Base-by-base conservation (phyloP, 768 basidiomycete species). In the Saitozyma sp. region DNA sequence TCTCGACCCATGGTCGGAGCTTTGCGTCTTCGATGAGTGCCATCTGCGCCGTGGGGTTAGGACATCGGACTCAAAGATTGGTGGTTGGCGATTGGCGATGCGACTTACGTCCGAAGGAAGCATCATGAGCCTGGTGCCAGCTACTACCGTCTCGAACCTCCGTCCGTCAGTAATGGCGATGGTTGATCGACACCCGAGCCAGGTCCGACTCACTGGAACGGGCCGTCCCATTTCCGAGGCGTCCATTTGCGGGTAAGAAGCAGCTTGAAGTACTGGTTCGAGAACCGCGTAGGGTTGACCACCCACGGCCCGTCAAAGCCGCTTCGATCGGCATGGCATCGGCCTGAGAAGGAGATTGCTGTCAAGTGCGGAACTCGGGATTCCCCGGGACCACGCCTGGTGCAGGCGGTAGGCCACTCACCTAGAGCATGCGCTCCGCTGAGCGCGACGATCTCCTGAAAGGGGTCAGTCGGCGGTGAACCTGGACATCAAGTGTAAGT, bases 301-400 rank as follows among this genome's bases (percentile, higher is more conserved):
- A 79, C 78, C 79, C 79, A 80, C 37, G 75, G 74, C 2, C 79
- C 79, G 38, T 80, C 79, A 54, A 80, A 80, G 11, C 79, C 79
- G 62, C 71, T 74, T 50, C 79, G 62, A 63, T 80, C 79, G 9
- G 71, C 53, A 61, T 80, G 79, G 54, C 79, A 80, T 56, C 76
- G 65, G 6, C 72, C 71, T 69, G 41, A 29, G 29, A 5, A 29
- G 29, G 29, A 29, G 2, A 29, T 29, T 29, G 29, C 29, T 5
- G 29, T 29, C 29, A 29, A n/a, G n/a, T n/a, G 29, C 29, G 29
- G 29, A 29, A 29, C 5, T 29, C 29, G 29, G 29, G 29, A 29
- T 29, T 5, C 29, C 29, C 5, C 29, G 29, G 29, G 29, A 29
- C 29, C 29, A 5, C 2, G 29, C 29, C 29, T 29, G 29, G 29